Evolutionary conservation across 2,329 filamentous ascomycete species (phyloP).

Genomic region (Cladosporium sp.): DNA sequence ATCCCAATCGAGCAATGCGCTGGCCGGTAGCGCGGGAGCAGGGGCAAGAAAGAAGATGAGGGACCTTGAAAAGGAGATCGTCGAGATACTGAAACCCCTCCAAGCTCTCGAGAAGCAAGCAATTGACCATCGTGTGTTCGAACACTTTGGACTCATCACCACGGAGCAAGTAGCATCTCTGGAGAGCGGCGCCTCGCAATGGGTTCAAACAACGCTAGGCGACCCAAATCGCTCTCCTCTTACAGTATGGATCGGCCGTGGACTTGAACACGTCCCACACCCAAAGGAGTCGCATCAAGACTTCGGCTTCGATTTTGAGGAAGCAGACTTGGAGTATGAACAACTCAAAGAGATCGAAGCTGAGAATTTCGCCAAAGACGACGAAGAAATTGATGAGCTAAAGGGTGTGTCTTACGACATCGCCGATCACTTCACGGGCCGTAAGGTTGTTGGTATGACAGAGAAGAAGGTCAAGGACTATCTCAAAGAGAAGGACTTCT

Average conservation of each 20-base stretch:
- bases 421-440: slow-evolving; percentile 36
- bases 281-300: slow-evolving; percentile 40
- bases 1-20: slow-evolving; percentile 24
- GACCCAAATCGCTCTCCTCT: slow-evolving; percentile 32
- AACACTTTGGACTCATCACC: slow-evolving; percentile 49
- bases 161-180: slow-evolving; percentile 59
- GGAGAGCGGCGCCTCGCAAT: slow-evolving; percentile 38
- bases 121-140: slow-evolving; percentile 51
- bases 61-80: slow-evolving; percentile 37
- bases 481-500: slow-evolving; percentile 49
- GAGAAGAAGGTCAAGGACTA: slow-evolving; percentile 33
- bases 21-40: slow-evolving; percentile 37
- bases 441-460: slow-evolving; percentile 22
- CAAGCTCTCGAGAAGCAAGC: slow-evolving; percentile 33
- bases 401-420: slow-evolving; percentile 27
- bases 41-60: slow-evolving; percentile 39
- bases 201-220: slow-evolving; percentile 26
- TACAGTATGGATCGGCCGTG: slow-evolving; percentile 52
- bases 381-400: slow-evolving; percentile 35
- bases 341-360: slow-evolving; percentile 56
- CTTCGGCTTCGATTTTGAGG: slow-evolving; percentile 51
- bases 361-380: slow-evolving; percentile 43
- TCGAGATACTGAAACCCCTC: slow-evolving; percentile 39
- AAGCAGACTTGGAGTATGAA: slow-evolving; percentile 56
- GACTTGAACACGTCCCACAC: slow-evolving; percentile 41